Base-by-base conservation (phyloP, 116 monocot species). In the Thalassia testudinum region DNA sequence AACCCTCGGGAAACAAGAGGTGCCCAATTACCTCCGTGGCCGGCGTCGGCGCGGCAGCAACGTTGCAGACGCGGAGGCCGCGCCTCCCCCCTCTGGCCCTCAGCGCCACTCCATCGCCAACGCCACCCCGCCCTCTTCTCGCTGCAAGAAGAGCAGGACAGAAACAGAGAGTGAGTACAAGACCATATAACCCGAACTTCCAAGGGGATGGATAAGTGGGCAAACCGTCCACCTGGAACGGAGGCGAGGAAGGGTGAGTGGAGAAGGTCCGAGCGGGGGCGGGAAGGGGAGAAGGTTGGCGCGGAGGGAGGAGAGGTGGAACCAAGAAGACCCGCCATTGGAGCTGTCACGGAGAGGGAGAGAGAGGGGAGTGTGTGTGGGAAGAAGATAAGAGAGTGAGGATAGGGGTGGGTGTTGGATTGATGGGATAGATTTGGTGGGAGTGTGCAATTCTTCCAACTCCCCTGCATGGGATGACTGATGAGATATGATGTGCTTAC, bases 51-150 rank as follows among this genome's bases (percentile, higher is more conserved):
- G 75, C 78, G 0, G 75, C 45, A 26, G 78, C 80, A 21, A 83
- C 90, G 48, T 70, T 75, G 52, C 65, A 68, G 20, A 80, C 69
- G 29, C 51, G 61, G 42, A 71, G 40, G 17, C 69, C 64, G 24
- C 60, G 61, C 38, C 53, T 44, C 7, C 54, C 60, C 26, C 49
- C 19, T 20, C 18, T 13, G 15, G 45, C 4, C 10, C 45, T n/a
- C 19, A n/a, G 15, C 4, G 45, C 4, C 4, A 45, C 15, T 66
- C 16, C 70, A 3, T 45, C 5, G 15, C n/a, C 45, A 20, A 13
- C 19, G 2, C 19, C 19, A 4, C 18, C 7, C 45, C 19, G 45
- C 15, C 15, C 24, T 47, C 16, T 15, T 16, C 13, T 14, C 30
- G 1, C 21, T 34, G 22, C 23, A 48, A 27, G 47, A 50, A 17